Conservation (phyloP, 495 filamentous ascomycete genomes). For the Astrocystis sublimbata region DNA sequence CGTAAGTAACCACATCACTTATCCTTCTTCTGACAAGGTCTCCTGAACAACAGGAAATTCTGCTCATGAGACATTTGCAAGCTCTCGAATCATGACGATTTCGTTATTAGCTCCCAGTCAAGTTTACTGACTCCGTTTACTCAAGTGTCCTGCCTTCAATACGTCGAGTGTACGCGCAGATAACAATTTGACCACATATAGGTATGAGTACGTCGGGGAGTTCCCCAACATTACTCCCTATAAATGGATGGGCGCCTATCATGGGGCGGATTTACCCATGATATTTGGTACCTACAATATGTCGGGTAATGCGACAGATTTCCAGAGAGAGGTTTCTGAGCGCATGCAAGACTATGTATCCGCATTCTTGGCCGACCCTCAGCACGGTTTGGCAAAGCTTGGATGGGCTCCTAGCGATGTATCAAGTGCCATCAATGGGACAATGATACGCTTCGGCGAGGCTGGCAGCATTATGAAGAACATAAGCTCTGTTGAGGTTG, state of each 20-base stretch:
- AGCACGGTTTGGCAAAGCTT: slow-evolving; percentile 32
- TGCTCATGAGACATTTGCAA: too few relatives aligned
- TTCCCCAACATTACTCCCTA: slow-evolving; percentile 46
- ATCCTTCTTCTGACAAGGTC: too few relatives aligned
- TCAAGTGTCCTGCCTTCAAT: slow-evolving; percentile 42
- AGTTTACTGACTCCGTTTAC: too few relatives aligned
- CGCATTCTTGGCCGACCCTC: slow-evolving; percentile 47
- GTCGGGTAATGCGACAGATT: slow-evolving; percentile 31
- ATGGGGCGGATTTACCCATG: slow-evolving; percentile 48
- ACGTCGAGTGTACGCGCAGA: slow-evolving; percentile 26
- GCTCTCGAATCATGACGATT: too few relatives aligned
- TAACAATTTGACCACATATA: slow-evolving; percentile 43
- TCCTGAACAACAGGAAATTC: too few relatives aligned
- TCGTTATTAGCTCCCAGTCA: too few relatives aligned
- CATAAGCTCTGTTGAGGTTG: slow-evolving; percentile 27
- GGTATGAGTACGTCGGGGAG: slow-evolving; percentile 54
- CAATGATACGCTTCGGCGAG: slow-evolving; percentile 24
- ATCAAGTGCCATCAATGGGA: not conserved
- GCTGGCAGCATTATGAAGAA: slow-evolving; percentile 14
- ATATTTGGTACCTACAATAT: slow-evolving; percentile 46
- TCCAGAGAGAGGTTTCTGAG: slow-evolving; percentile 39
- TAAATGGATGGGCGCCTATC: slow-evolving; percentile 54
- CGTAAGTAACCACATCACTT: too few relatives aligned
- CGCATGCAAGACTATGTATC: slow-evolving; percentile 46
- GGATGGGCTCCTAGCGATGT: slow-evolving; percentile 22